Conservation (phyloP, 257 asterid species). For the Penstemon eatonii region DNA sequence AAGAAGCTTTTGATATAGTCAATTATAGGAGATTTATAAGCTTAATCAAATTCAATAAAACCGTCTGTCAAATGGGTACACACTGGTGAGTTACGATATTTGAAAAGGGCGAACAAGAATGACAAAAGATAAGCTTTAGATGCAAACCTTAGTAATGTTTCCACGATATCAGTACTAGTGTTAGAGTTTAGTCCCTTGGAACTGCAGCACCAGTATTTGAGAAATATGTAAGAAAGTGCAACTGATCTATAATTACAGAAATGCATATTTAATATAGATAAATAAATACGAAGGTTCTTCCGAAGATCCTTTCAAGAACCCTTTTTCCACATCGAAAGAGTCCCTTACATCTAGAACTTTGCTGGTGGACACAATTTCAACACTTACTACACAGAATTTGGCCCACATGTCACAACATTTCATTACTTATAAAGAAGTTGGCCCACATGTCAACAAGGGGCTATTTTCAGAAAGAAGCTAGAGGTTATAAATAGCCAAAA, state of each 20-base stretch:
- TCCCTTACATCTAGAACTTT: not conserved
- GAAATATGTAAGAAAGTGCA: conserved; percentile 14
- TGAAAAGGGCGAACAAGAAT: not conserved
- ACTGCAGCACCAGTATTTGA: conserved; percentile 41
- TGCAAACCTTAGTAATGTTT: conserved; percentile 55
- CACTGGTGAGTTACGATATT: not conserved
- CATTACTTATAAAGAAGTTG: not conserved
- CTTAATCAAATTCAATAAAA: not conserved
- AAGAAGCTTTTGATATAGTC: too few species aligned
- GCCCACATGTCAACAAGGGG: conserved; percentile 2
- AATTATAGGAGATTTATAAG: not conserved
- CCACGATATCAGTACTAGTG: conserved; percentile 44
- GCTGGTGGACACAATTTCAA: not conserved
- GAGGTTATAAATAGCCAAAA: not conserved
- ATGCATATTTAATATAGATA: not conserved
- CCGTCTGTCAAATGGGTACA: not conserved
- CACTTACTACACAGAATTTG: too few species aligned
- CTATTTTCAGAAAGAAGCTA: conserved; percentile 12
- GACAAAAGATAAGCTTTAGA: conserved; percentile 7
- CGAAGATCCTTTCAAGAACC: not conserved
- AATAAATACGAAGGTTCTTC: not conserved
- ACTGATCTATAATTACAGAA: conserved; percentile 15
- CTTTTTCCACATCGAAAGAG: not conserved
- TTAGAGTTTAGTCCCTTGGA: conserved; percentile 49
- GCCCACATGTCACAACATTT: not conserved